These are phyloP conservation scores for Colletotrichum eremochloae DNA, from an alignment of 2,329 filamentous ascomycete species.

Conservation along the genomic window DNA sequence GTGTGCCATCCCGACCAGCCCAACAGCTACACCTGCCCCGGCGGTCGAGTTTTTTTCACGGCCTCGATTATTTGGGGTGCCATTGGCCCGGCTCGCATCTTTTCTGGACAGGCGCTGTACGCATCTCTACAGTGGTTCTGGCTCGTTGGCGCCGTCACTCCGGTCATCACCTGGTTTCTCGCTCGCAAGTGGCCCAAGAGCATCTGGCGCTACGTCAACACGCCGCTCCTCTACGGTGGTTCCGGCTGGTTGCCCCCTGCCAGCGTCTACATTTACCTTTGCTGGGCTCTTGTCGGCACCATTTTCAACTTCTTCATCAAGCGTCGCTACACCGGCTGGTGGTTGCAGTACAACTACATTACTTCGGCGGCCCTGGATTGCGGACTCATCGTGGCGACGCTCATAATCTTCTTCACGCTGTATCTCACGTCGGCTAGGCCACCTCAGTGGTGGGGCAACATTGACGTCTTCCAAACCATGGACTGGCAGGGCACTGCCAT, in stretches of 20 bases:
- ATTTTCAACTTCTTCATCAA: constrained; percentile 78
- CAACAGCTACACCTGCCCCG: constrained; percentile 69
- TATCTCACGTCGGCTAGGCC: constrained; percentile 68
- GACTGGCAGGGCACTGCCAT: constrained; percentile 61
- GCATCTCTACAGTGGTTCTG: constrained; percentile 77
- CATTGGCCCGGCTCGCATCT: constrained; percentile 79
- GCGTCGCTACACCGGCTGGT: constrained; percentile 77
- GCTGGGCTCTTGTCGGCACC: constrained; percentile 76
- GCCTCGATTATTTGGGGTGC: constrained; percentile 80
- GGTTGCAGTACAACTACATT: constrained; percentile 84
- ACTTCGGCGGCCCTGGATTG: constrained; percentile 79
- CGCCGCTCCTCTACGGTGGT: constrained; percentile 77
- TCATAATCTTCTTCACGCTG: constrained; percentile 78
- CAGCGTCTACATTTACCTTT: constrained; percentile 77
- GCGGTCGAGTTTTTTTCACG: constrained; percentile 72
- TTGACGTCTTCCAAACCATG: constrained; percentile 59
- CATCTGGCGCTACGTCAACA: constrained; percentile 74
- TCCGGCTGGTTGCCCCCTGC: constrained; percentile 75
- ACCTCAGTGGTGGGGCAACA: constrained; percentile 75
- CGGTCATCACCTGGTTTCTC: constrained; percentile 73
- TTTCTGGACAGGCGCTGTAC: constrained; percentile 74
- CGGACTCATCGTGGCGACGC: constrained; percentile 74
- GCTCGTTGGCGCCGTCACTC: constrained; percentile 74
- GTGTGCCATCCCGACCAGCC: constrained; percentile 69
- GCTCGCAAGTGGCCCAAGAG: constrained; percentile 73